phyloP scores from a whole-genome alignment of 176 grass and related monocot genomes.

The Eleusine indica region DNA sequence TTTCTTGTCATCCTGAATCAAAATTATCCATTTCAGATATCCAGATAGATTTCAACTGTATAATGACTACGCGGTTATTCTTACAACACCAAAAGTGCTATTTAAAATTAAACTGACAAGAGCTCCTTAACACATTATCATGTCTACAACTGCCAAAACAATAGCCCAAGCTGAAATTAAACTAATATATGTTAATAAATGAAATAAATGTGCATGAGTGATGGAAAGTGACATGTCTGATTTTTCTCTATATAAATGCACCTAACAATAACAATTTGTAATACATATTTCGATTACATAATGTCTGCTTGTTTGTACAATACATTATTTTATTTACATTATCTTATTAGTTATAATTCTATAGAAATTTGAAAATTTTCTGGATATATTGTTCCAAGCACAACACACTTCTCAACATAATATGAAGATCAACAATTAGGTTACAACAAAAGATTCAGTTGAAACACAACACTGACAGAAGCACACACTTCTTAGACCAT shows the following conservation, averaged over 20 bases:
- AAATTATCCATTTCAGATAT: constrained; percentile 23
- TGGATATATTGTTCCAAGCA: constrained; percentile 15
- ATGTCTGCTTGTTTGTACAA: constrained; percentile 25
- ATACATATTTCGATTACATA: constrained; percentile 12
- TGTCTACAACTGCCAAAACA: constrained; percentile 17
- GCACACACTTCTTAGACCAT: neutral
- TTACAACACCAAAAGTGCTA: constrained; percentile 22
- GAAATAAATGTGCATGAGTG: constrained; percentile 6
- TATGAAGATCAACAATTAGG: constrained; percentile 16
- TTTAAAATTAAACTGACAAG: constrained; percentile 21
- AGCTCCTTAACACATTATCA: constrained; percentile 1
- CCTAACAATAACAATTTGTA: constrained; percentile 7
- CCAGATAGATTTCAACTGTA: constrained; percentile 9
- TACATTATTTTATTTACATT: constrained; percentile 11
- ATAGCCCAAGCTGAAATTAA: constrained; percentile 26
- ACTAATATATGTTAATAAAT: constrained; percentile 18
- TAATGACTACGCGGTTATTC: constrained; percentile 1
- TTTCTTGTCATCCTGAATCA: constrained; percentile 83
- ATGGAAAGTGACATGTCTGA: constrained; percentile 13
- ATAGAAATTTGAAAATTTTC: neutral
- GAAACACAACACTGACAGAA: constrained; percentile 13
- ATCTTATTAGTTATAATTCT: neutral
- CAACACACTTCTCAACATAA: constrained; percentile 17
- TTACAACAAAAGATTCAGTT: constrained; percentile 16
- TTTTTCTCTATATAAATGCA: constrained; percentile 1